Percentiles rank a stretch among this genome's conserved stretches.
Conservation (phyloP, 2,329 filamentous ascomycete species). For the Trichoderma breve region DNA sequence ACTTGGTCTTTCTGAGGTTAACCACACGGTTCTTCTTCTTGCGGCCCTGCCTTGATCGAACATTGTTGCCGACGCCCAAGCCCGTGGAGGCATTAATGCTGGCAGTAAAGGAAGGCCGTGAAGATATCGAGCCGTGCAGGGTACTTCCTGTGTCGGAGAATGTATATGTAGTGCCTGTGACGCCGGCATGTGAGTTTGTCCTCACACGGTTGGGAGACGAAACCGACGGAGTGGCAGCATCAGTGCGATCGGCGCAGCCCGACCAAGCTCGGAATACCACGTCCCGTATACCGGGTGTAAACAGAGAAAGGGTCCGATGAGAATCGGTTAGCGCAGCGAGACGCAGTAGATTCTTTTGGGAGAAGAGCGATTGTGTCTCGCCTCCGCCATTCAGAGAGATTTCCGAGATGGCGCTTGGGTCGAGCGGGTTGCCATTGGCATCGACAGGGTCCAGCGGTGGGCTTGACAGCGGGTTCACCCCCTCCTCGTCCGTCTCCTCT, state of each 20-base stretch:
- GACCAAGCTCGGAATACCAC: constrained; percentile 93
- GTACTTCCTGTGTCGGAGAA: constrained; percentile 70
- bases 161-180: constrained; percentile 65
- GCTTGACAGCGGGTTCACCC: constrained; percentile 77
- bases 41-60: constrained; percentile 61
- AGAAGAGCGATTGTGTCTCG: constrained; percentile 87
- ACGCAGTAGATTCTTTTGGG: constrained; percentile 86
- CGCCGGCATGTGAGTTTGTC: constrained; percentile 60
- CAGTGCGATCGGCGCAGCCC: constrained; percentile 68
- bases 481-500: constrained; percentile 54
- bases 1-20: constrained; percentile 67
- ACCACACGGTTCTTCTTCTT: constrained; percentile 85
- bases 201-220: constrained; percentile 57
- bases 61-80: constrained; percentile 60
- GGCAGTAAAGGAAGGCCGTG: constrained; percentile 63
- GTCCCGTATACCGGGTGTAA: constrained; percentile 86
- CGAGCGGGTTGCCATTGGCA: constrained; percentile 71
- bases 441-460: constrained; percentile 82
- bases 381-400: constrained; percentile 75
- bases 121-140: constrained; percentile 60
- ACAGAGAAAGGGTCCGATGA: constrained; percentile 84
- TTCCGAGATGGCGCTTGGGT: constrained; percentile 71
- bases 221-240: constrained; percentile 50
- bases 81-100: constrained; percentile 62
- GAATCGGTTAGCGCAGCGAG: constrained; percentile 82